phyloP scores from a whole-genome alignment of 2,329 filamentous ascomycete species.

The Apiospora phragmitis region DNA sequence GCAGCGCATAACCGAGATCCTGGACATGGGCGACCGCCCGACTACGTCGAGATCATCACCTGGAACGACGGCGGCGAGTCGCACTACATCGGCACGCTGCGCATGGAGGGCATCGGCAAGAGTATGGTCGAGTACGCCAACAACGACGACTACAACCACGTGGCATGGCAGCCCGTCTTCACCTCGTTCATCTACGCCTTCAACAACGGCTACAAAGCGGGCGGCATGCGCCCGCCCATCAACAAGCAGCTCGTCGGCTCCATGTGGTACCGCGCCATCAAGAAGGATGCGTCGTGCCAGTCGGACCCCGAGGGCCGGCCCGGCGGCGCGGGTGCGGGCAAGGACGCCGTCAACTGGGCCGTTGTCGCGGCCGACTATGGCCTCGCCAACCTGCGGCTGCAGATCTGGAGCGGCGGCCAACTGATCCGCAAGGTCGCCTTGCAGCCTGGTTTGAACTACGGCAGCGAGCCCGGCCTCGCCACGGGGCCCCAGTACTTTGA shows the following conservation, averaged over 20 bases:
- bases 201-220: constrained; percentile 26
- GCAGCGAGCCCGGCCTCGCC: constrained; percentile 26
- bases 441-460: constrained; percentile 26
- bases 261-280: constrained; percentile 33
- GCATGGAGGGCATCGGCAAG: constrained; percentile 29
- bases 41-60: constrained; percentile 35
- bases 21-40: constrained; percentile 26
- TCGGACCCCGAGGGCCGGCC: constrained; percentile 20
- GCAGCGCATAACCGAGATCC: constrained; percentile 36
- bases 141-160: constrained; percentile 28
- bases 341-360: constrained; percentile 32
- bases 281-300: constrained; percentile 14
- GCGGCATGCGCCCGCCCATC: constrained; percentile 22
- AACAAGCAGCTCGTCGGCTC: constrained; percentile 27
- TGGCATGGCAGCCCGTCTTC: constrained; percentile 36
- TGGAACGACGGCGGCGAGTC: constrained; percentile 25
- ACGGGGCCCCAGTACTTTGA: constrained; percentile 31
- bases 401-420: constrained; percentile 27
- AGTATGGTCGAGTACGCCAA: constrained; percentile 33
- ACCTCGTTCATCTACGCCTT: constrained; percentile 36
- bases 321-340: constrained; percentile 23
- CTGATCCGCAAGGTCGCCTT: constrained; percentile 22
- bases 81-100: constrained; percentile 38
- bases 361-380: constrained; percentile 23
- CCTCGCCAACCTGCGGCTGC: constrained; percentile 18